Evolutionary conservation across 495 filamentous ascomycete genomes (phyloP).

Genomic region (Penicillium odoratum): DNA sequence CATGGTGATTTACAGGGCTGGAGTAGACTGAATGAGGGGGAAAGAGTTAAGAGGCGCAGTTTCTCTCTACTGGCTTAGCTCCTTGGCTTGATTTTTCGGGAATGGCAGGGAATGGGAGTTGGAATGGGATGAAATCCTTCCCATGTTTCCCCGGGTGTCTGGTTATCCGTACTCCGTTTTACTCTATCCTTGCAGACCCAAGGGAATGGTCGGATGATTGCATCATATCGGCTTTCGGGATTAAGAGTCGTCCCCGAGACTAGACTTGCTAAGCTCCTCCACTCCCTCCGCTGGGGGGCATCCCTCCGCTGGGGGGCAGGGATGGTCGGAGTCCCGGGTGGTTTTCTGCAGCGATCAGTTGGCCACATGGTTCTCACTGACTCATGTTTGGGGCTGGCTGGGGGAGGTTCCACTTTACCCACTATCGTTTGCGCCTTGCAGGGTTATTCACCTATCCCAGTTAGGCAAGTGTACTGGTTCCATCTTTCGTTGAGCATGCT

Average conservation of each 20-base stretch:
- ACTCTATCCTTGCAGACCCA: background rate
- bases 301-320: no score
- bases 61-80: background rate
- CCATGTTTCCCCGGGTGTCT: background rate
- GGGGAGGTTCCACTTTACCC: background rate
- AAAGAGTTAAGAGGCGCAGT: background rate
- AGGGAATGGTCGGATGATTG: conserved; percentile 3
- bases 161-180: background rate
- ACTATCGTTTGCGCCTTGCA: background rate
- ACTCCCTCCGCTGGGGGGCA: background rate
- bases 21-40: background rate
- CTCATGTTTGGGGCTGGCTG: background rate
- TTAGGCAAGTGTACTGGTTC: conserved; percentile 2
- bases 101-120: no score
- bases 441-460: background rate
- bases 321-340: background rate
- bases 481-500: background rate
- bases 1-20: background rate
- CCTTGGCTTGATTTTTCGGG: background rate
- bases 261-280: background rate
- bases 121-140: no score
- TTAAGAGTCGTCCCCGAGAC: background rate
- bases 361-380: background rate
- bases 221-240: conserved; percentile 6
- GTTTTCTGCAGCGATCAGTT: conserved; percentile 3